Conservation (phyloP, 163 green algal species). For the Scenedesmus sp. region DNA sequence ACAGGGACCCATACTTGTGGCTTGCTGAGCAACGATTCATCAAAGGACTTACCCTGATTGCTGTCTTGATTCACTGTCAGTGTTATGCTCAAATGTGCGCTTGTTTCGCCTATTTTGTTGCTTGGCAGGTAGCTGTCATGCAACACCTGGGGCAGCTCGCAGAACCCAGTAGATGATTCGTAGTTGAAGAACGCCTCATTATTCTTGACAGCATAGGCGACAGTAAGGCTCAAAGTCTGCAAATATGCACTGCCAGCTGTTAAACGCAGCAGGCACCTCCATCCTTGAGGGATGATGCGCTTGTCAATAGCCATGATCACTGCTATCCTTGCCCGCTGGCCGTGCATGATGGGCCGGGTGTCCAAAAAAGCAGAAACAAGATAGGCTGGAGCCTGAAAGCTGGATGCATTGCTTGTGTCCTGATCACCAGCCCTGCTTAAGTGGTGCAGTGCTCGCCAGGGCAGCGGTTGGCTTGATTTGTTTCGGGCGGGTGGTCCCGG, state of each 20-base stretch:
- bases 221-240: background rate
- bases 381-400: background rate
- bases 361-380: conserved; percentile 10
- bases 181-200: background rate
- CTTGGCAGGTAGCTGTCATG: background rate
- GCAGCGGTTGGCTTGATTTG: background rate
- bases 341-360: background rate
- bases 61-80: background rate
- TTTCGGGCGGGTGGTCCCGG: too few relatives aligned
- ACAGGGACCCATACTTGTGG: background rate
- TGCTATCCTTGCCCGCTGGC: background rate
- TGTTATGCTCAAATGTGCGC: background rate
- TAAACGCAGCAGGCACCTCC: background rate
- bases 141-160: conserved; percentile 9
- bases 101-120: background rate
- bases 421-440: too few relatives aligned
- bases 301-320: conserved; percentile 4
- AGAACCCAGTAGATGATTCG: background rate
- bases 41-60: too few relatives aligned
- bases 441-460: background rate
- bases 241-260: background rate
- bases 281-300: background rate
- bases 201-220: background rate
- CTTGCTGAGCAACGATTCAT: background rate
- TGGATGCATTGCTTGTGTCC: background rate